Conservation (phyloP, 2,329 filamentous ascomycete species). For the Alternaria incomplexa region DNA sequence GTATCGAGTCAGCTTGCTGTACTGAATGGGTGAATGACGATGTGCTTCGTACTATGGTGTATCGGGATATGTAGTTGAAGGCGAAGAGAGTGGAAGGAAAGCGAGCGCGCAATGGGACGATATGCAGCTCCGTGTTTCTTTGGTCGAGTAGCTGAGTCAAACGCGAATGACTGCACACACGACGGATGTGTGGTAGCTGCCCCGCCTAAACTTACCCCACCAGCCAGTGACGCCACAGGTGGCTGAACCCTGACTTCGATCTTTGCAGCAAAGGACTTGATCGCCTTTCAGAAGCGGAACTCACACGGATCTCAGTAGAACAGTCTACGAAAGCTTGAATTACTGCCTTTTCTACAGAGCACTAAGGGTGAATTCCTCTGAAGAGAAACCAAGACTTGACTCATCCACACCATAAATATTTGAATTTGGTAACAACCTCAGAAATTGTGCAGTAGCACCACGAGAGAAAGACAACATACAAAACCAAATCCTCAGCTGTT, state of each 20-base stretch:
- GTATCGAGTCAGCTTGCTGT: not conserved
- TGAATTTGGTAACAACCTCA: too few species aligned
- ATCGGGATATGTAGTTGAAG: not conserved
- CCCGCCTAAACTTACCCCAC: slow-evolving; percentile 33
- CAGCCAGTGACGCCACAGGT: slow-evolving; percentile 24
- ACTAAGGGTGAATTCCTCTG: not conserved
- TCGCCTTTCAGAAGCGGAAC: not conserved
- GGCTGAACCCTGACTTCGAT: slow-evolving; percentile 6
- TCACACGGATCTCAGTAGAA: not conserved
- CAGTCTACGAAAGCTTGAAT: too few species aligned
- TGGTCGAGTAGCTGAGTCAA: slow-evolving; percentile 30
- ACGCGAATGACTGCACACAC: slow-evolving; percentile 17
- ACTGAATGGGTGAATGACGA: fast-evolving
- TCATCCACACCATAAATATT: too few species aligned
- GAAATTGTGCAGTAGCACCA: too few species aligned
- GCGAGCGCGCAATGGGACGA: not conserved
- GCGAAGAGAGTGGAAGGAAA: not conserved
- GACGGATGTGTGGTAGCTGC: slow-evolving; percentile 19
- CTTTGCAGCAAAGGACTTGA: not conserved
- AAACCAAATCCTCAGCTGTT: too few species aligned
- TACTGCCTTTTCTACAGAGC: not conserved
- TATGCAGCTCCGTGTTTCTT: slow-evolving; percentile 12
- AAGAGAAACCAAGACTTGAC: too few species aligned
- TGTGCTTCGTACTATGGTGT: not conserved
- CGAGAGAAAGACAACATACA: too few species aligned